Percentiles rank a stretch among this genome's conserved stretches.
phyloP scores from a whole-genome alignment of 192 early-diverging fungal species.

The Linnemannia hyalina region DNA sequence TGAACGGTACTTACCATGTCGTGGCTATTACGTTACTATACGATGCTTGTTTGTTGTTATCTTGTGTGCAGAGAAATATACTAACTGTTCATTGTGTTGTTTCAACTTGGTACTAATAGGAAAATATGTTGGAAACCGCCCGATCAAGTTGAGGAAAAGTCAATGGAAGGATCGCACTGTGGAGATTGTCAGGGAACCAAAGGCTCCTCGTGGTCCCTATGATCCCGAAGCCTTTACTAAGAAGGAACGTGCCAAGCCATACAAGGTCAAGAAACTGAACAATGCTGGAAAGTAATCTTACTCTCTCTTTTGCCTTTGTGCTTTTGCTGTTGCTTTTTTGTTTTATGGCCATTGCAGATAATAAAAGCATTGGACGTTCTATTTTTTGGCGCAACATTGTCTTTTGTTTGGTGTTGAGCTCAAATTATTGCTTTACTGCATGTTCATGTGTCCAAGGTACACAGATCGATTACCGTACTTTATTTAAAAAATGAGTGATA shows the following conservation, averaged over 20 bases:
- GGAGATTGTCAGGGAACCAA: conserved; percentile 64
- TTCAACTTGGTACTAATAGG: conserved; percentile 61
- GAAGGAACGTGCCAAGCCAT: conserved; percentile 52
- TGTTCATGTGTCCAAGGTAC: too few relatives aligned
- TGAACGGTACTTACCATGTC: conserved; percentile 79
- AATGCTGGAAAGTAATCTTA: conserved; percentile 46
- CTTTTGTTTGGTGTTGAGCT: not conserved
- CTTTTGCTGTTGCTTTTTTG: not conserved
- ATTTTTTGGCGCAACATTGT: not conserved
- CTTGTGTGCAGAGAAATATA: not conserved
- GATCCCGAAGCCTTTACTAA: conserved; percentile 31
- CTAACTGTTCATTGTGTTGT: not conserved
- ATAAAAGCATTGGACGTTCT: not conserved
- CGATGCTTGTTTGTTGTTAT: not conserved
- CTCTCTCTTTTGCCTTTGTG: not conserved
- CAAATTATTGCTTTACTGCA: too few relatives aligned
- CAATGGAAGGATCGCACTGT: conserved; percentile 92
- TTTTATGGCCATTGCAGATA: not conserved
- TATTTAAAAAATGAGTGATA: too few relatives aligned
- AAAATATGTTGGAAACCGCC: conserved; percentile 96
- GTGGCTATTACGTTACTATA: not conserved
- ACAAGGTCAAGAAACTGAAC: conserved; percentile 56
- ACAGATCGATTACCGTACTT: too few relatives aligned
- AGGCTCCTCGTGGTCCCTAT: conserved; percentile 39
- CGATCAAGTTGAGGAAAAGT: conserved; percentile 94